phyloP scores from a whole-genome alignment of 345 rosid species.

The Rhizophora mangle region DNA sequence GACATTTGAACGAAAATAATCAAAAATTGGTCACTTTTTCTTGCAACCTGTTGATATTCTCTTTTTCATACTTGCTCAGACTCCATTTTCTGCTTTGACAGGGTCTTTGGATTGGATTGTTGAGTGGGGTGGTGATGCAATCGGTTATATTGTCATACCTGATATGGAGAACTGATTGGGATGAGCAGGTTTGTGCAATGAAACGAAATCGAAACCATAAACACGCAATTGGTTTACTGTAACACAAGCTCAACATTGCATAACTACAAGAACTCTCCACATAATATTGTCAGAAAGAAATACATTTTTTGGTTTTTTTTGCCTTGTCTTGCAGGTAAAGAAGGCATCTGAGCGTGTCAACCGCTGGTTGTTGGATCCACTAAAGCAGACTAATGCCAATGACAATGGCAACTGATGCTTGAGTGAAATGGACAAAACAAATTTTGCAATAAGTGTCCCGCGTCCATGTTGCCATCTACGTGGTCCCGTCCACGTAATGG shows the following conservation, averaged over 20 bases:
- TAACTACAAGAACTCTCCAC: neutral
- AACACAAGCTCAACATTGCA: neutral
- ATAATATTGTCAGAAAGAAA: neutral
- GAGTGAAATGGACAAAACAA: neutral
- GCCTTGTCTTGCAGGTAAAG: neutral
- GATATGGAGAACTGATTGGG: slow-evolving; percentile 33
- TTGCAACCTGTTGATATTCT: neutral
- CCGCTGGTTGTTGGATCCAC: slow-evolving; percentile 10
- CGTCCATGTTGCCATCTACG: too few relatives aligned
- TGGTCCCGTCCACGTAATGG: too few relatives aligned
- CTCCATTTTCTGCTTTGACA: slow-evolving; percentile 5
- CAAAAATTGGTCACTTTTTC: neutral
- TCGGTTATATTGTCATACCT: slow-evolving; percentile 21
- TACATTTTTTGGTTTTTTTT: neutral
- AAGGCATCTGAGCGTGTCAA: slow-evolving; percentile 15
- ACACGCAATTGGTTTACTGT: neutral
- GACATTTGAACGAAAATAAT: neutral
- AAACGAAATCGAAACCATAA: neutral
- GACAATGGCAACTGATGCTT: neutral
- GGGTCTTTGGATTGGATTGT: slow-evolving; percentile 42
- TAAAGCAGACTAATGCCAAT: neutral
- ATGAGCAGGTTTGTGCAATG: slow-evolving; percentile 25
- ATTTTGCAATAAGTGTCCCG: neutral
- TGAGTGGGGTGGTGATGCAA: slow-evolving; percentile 28
- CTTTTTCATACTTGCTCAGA: neutral